A percentile compares a stretch with the other conserved stretches of the same genome.
Conservation (phyloP, 2,329 filamentous ascomycete species). For the Malbranchea cinnamomea region DNA sequence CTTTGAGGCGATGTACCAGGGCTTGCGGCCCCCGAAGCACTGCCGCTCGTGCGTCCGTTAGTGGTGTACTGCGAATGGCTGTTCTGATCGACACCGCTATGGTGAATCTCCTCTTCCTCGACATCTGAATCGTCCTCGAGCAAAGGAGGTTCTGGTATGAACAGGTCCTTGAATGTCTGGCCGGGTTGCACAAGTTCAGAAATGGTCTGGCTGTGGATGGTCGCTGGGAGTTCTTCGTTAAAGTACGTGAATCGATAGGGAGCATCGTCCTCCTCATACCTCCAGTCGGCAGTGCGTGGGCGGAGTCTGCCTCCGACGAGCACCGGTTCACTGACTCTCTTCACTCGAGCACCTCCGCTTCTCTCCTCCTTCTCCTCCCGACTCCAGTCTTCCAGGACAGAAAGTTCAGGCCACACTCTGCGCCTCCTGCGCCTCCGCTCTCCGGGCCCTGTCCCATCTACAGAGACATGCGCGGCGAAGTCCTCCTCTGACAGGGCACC, state of each 20-base stretch:
- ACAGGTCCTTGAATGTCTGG: slow-evolving; percentile 70
- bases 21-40: slow-evolving; percentile 14
- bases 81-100: slow-evolving; percentile 13
- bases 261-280: slow-evolving; percentile 70
- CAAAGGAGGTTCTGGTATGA: slow-evolving; percentile 70
- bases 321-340: slow-evolving; percentile 87
- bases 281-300: slow-evolving; percentile 68
- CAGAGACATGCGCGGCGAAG: slow-evolving; percentile 34
- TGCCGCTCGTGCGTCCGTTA: too few relatives aligned
- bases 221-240: slow-evolving; percentile 91
- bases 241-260: slow-evolving; percentile 97
- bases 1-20: slow-evolving; percentile 13
- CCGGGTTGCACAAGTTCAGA: slow-evolving; percentile 82
- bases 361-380: slow-evolving; percentile 77
- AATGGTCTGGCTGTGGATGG: slow-evolving; percentile 90
- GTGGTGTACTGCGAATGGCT: too few relatives aligned
- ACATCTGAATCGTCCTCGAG: slow-evolving; percentile 55
- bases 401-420: slow-evolving; percentile 72
- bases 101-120: slow-evolving; percentile 44
- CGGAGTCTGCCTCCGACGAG: slow-evolving; percentile 80
- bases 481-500: slow-evolving; percentile 70
- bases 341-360: slow-evolving; percentile 66
- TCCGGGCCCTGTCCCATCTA: slow-evolving; percentile 25
- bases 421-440: slow-evolving; percentile 44
- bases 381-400: slow-evolving; percentile 77